Evolutionary conservation across 176 grass and related monocot species (phyloP).

Genomic region (Aegilops speltoides): DNA sequence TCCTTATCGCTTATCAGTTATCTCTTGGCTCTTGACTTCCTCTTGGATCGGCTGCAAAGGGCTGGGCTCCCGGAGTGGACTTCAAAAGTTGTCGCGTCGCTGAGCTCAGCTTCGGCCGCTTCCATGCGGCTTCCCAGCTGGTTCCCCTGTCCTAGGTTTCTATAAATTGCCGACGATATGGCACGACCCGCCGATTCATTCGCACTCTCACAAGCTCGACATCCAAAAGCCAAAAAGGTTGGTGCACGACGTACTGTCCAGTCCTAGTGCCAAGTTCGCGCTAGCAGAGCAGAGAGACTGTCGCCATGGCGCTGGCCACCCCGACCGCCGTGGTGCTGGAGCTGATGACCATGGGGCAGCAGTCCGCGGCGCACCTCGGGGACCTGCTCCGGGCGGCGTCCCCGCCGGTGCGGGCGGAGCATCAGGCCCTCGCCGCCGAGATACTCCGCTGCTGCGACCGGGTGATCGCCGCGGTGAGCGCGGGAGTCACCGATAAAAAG

Average conservation of each 20-base stretch:
- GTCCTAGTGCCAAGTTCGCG: not conserved
- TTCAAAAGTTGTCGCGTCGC: not conserved
- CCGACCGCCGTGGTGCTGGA: slow-evolving; percentile 34
- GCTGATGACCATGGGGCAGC: slow-evolving; percentile 49
- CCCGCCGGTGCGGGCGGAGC: not conserved
- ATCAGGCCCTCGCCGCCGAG: slow-evolving; percentile 44
- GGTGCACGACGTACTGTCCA: not conserved
- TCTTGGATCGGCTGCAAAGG: not conserved
- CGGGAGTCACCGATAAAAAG: not conserved
- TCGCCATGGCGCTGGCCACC: slow-evolving; percentile 27
- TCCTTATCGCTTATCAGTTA: not conserved
- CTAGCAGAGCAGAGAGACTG: not conserved
- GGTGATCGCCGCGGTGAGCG: slow-evolving; percentile 28
- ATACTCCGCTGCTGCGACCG: slow-evolving; percentile 48
- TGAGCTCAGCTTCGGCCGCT: not conserved
- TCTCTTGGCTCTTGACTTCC: not conserved
- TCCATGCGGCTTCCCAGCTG: not conserved
- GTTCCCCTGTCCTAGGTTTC: not conserved
- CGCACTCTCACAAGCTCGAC: not conserved
- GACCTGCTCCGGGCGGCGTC: slow-evolving; percentile 29
- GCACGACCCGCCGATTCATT: not conserved
- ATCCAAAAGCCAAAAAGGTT: not conserved
- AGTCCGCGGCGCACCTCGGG: slow-evolving; percentile 38
- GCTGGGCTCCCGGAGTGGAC: not conserved
- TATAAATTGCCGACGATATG: not conserved